phyloP scores from a whole-genome alignment of 768 basidiomycete genomes.

The Amanita polypyramis region DNA sequence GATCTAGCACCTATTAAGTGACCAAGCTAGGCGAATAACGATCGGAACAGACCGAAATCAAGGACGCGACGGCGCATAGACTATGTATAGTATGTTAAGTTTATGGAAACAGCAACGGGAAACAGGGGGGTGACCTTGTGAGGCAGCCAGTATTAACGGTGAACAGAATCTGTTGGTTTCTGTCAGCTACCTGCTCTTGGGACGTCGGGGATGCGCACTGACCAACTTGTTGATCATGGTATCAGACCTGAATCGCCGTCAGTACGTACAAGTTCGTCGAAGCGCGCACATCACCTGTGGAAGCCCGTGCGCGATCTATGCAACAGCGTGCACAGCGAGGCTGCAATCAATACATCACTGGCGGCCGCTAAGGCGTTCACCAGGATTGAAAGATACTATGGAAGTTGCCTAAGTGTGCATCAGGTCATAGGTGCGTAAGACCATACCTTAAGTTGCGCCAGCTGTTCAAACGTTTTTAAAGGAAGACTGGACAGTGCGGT shows the following conservation, averaged over 20 bases:
- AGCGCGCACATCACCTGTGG: conserved; percentile 19
- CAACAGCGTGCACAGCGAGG: conserved; percentile 26
- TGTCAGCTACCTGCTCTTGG: background rate
- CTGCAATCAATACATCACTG: conserved; percentile 35
- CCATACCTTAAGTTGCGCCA: conserved; percentile 23
- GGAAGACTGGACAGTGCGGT: conserved; percentile 14
- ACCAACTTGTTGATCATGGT: conserved; percentile 35
- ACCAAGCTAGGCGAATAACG: background rate
- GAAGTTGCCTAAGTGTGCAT: background rate
- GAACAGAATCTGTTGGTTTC: conserved; percentile 27
- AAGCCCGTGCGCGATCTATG: conserved; percentile 35
- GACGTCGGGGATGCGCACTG: conserved; percentile 8
- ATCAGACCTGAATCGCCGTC: conserved; percentile 24
- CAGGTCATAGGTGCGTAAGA: background rate
- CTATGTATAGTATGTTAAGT: conserved; percentile 15
- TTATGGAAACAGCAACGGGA: background rate
- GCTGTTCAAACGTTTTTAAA: conserved; percentile 24
- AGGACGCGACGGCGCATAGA: conserved; percentile 42
- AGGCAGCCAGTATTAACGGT: conserved; percentile 31
- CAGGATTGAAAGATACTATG: conserved; percentile 26
- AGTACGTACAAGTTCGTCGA: background rate
- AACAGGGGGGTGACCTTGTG: conserved; percentile 20
- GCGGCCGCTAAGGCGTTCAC: conserved; percentile 32
- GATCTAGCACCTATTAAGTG: conserved; percentile 26
- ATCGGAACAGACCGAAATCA: conserved; percentile 33